Base-by-base conservation (phyloP, 2,329 filamentous ascomycete genomes). In the Stromatinia cepivora region DNA sequence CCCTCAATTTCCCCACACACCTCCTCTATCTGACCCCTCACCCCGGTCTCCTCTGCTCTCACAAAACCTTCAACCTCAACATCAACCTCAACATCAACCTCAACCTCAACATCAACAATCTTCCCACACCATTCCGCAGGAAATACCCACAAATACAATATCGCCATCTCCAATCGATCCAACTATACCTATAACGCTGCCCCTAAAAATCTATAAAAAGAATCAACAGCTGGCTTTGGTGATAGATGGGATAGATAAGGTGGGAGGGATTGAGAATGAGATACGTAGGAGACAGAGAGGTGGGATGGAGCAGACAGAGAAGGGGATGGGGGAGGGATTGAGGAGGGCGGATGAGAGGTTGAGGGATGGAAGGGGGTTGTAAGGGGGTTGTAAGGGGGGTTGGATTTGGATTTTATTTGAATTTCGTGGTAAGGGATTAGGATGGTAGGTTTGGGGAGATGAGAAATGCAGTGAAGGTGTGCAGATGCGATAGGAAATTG, bases 331-430 rank as follows among this genome's bases (percentile, higher is more conserved):
- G 28, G 67, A 67, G 28, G 56, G 52, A 6, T 25, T 65, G 31
- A 53, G 22, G 46, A 69, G 25, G 42, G 71, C 68, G 28, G 68
- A 70, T 50, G 66, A 54, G 28, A 69, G 68, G 11, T 28, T 69
- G 39, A 58, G 66, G 45, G 70, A 69, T 70, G 68, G 56, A 15
- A 69, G 68, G 45, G 66, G 39, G 4, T 46, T 46, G 36, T 58
- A 11, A 45, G 4, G 34, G 8, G 6, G 8, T 28, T 25, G 5
- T 53, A 13, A 53, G 1, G 7, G 1, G 6, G 39, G n/a, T n/a
- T 7, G 28, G 7, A 8, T 34, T 36, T 25, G 2, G 3, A 31
- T 31, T n/a, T n/a, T n/a, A n/a, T n/a, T n/a, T n/a, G 42, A 20
- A 34, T 3, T n/a, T 17, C 22, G 42, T 31, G 4, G 13, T 6